Evolutionary conservation across 805 yeast species (phyloP).

Genomic region (Metschnikowia gruessii): DNA sequence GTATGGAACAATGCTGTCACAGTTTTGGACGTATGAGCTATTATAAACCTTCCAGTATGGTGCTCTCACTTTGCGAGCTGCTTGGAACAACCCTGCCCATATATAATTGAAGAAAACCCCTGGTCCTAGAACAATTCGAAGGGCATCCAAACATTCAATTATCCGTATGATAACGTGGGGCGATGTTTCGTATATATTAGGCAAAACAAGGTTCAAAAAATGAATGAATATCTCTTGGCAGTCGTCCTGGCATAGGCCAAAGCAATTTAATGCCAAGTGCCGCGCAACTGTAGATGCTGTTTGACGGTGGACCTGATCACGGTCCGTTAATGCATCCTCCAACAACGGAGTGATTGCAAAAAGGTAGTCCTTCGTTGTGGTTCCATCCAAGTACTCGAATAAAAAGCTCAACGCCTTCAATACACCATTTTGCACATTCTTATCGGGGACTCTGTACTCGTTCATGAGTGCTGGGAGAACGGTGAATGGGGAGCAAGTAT

Average conservation of each 20-base stretch:
- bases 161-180: constrained; percentile 90
- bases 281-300: constrained; percentile 87
- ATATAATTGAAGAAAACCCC: constrained; percentile 73
- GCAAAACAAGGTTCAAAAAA: constrained; percentile 74
- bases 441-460: constrained; percentile 89
- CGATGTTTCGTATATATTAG: constrained; percentile 89
- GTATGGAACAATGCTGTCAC: constrained; percentile 77
- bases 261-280: constrained; percentile 76
- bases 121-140: constrained; percentile 69
- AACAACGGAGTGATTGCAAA: constrained; percentile 75
- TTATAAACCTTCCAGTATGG: constrained; percentile 88
- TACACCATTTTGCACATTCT: constrained; percentile 93
- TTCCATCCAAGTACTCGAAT: constrained; percentile 84
- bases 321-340: constrained; percentile 85
- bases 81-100: constrained; percentile 90
- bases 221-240: constrained; percentile 64
- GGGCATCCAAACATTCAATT: constrained; percentile 72
- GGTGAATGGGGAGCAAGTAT: constrained; percentile 87
- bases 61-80: constrained; percentile 80
- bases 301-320: constrained; percentile 92
- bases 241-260: constrained; percentile 74
- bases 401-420: constrained; percentile 85
- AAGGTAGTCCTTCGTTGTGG: constrained; percentile 73
- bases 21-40: constrained; percentile 64
- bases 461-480: constrained; percentile 94